Evolutionary conservation across 352 stramenopile genomes (phyloP), one percentile per base, ranked within the genome.

Genomic region (Phytopythium kandeliae): DNA sequence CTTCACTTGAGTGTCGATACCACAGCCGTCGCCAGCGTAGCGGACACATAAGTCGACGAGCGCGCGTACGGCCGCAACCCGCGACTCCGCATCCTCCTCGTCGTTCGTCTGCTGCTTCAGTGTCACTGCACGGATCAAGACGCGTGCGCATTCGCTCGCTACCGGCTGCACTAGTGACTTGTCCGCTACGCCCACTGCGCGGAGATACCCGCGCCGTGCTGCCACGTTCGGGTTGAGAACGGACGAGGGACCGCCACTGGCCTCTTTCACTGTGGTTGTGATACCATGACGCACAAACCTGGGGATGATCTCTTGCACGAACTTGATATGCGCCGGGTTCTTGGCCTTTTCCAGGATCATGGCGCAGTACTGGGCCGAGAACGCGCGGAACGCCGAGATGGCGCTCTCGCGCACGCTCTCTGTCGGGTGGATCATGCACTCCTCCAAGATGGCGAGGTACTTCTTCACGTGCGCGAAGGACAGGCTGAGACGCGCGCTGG

Each of bases 351-450:
- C 63, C 36, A 86, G 62, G 45, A 95, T 74, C 28, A 66, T 77
- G 8, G 77, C 72, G 54, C 96, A 98, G 57, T 97, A 98, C 35
- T 85, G 74, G 13, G 64, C 68, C 1, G 88, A 88, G 13, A 98
- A 86, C 17, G 73, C 72, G 28, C 73, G 63, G 13, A 98, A 83
- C 12, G 93, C 95, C 35, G 79, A 70, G 48, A 96, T 79, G 40
- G 95, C 96, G 35, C 74, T 71, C 13, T 82, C 61, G 46, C 97
- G 94, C 45, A 99, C 95, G 30, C 53, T 71, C 51, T 98, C 95
- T 25, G 90, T 93, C 13, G 96, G 85, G 60, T 99, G 92, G n/a
- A 90, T 72, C 46, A 99, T 74, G 58, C 89, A 98, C 55, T 98
- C 93, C 60, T 94, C 83, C 16, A 94, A 54, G 28, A 89, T 81